phyloP scores from a whole-genome alignment of 768 basidiomycete genomes.

The Suillus americanus region DNA sequence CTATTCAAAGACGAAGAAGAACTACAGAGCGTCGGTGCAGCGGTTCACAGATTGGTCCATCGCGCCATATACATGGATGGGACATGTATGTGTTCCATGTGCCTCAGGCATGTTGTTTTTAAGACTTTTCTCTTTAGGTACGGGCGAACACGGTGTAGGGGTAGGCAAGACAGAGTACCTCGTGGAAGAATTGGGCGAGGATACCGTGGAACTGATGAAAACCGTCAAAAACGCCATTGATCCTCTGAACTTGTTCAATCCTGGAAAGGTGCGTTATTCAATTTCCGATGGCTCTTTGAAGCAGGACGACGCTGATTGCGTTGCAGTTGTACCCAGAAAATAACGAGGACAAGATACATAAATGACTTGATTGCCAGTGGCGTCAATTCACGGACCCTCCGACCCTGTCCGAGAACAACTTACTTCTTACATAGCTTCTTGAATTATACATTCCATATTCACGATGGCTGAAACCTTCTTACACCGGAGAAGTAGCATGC shows the following conservation, averaged over 20 bases:
- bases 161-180: constrained; percentile 86
- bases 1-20: constrained; percentile 62
- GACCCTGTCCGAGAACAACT: background rate
- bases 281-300: background rate
- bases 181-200: constrained; percentile 75
- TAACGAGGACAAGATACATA: background rate
- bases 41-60: constrained; percentile 69
- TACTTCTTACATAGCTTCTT: background rate
- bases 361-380: background rate
- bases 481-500: background rate
- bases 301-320: background rate
- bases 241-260: constrained; percentile 81
- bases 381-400: background rate
- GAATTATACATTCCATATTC: background rate
- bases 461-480: background rate
- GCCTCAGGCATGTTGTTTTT: constrained; percentile 6
- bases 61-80: constrained; percentile 75
- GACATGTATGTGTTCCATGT: constrained; percentile 52
- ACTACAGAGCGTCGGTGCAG: constrained; percentile 49
- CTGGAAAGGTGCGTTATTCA: constrained; percentile 57
- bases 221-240: constrained; percentile 80
- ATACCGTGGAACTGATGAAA: constrained; percentile 84
- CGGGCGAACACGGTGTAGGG: constrained; percentile 88
- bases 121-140: constrained; percentile 44
- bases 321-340: constrained; percentile 1